Evolutionary conservation across 306 rosid genomes (phyloP).

Genomic region (Senna tora): DNA sequence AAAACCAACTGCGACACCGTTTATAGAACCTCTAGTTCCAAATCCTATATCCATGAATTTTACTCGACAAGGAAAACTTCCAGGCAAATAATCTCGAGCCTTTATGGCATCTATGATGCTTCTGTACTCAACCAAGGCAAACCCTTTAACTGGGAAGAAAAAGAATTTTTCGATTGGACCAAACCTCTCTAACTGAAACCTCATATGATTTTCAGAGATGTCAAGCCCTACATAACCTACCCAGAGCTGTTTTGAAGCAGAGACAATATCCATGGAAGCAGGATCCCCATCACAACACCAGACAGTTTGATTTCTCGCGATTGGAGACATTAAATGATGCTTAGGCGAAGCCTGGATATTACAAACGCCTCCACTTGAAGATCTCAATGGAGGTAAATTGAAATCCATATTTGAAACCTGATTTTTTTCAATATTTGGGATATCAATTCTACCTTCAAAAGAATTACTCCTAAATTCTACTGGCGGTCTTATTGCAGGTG

Average conservation of each 20-base stretch:
- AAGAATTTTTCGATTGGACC: conserved; percentile 74
- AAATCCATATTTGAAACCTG: conserved; percentile 57
- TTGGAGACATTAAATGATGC: conserved; percentile 53
- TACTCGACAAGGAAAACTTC: conserved; percentile 75
- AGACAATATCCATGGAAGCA: conserved; percentile 76
- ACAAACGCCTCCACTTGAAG: conserved; percentile 62
- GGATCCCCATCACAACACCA: conserved; percentile 92
- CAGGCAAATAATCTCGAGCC: conserved; percentile 72
- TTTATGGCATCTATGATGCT: conserved; percentile 77
- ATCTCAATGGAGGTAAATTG: conserved; percentile 60
- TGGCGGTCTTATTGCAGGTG: conserved; percentile 63
- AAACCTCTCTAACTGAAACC: conserved; percentile 88
- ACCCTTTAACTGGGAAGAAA: conserved; percentile 72
- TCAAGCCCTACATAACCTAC: conserved; percentile 69
- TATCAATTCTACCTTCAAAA: conserved; percentile 63
- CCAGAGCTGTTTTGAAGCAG: conserved; percentile 95
- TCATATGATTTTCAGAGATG: conserved; percentile 75
- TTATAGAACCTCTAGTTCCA: conserved; percentile 82
- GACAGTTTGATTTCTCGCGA: conserved; percentile 49
- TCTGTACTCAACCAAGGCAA: conserved; percentile 85
- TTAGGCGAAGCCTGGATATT: conserved; percentile 66
- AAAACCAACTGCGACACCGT: conserved; percentile 87
- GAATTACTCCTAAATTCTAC: conserved; percentile 64
- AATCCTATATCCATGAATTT: conserved; percentile 90
- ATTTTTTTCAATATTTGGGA: conserved; percentile 56